Evolutionary conservation across 768 basidiomycete genomes (phyloP).

Genomic region (Russula olivacea): DNA sequence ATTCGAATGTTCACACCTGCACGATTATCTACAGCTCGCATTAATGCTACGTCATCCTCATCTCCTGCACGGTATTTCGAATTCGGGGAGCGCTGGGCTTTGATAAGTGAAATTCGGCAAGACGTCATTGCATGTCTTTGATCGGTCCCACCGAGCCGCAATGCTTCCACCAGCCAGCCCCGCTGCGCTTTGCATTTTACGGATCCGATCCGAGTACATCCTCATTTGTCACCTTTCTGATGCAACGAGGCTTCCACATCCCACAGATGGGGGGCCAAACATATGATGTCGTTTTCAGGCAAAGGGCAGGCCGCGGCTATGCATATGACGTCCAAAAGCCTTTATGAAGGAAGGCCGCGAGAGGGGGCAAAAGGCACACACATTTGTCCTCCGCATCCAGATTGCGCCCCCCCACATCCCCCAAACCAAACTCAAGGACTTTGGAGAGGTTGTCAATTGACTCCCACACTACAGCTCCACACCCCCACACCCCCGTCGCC

Average conservation of each 20-base stretch:
- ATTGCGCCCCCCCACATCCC: constrained; percentile 1
- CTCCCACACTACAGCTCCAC: background rate
- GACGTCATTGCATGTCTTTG: constrained; percentile 7
- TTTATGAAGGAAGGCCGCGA: constrained; percentile 22
- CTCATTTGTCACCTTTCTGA: constrained; percentile 5
- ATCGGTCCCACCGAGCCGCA: constrained; percentile 1
- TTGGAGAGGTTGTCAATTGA: constrained; percentile 1
- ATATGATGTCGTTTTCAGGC: constrained; percentile 22
- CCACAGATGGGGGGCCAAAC: background rate
- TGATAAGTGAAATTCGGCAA: background rate
- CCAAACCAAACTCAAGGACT: background rate
- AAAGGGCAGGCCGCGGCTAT: constrained; percentile 21
- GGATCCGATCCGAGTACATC: background rate
- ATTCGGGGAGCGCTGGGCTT: background rate
- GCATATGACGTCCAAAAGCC: constrained; percentile 15
- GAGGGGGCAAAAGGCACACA: background rate
- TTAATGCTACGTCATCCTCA: constrained; percentile 14
- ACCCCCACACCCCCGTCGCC: background rate
- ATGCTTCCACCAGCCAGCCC: background rate
- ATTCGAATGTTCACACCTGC: background rate
- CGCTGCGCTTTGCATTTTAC: background rate
- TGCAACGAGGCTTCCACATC: constrained; percentile 11
- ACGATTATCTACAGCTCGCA: constrained; percentile 12
- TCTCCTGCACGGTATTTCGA: constrained; percentile 15
- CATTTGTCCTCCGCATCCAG: constrained; percentile 5